A percentile compares a stretch with the other conserved stretches of the same genome.
These are phyloP conservation scores for Crithidia fasciculata DNA, from an alignment of 208 protist genomes.

Conservation along the genomic window DNA sequence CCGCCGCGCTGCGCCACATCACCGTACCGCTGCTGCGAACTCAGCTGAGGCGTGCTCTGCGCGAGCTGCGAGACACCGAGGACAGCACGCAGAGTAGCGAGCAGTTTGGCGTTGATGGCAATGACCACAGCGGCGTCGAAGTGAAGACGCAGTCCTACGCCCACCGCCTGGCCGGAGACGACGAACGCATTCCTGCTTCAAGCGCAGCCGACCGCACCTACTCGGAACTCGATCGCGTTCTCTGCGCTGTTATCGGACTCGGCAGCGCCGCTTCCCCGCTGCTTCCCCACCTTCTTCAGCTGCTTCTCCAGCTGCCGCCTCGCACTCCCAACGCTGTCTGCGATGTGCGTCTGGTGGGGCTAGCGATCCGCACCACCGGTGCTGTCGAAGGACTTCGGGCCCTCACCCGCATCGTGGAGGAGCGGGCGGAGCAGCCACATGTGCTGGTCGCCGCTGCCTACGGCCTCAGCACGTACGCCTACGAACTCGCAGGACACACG, in stretches of 20 bases:
- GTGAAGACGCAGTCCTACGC: too few species aligned
- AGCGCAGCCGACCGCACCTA: too few species aligned
- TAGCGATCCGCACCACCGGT: slow-evolving; percentile 65
- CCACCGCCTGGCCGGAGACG: not conserved
- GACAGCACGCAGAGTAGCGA: not conserved
- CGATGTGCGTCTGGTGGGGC: slow-evolving; percentile 45
- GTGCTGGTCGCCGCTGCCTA: slow-evolving; percentile 27
- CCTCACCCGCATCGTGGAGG: slow-evolving; percentile 26
- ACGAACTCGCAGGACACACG: slow-evolving; percentile 64
- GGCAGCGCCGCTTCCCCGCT: slow-evolving; percentile 41
- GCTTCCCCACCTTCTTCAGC: slow-evolving; percentile 43
- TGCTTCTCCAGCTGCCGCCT: slow-evolving; percentile 43
- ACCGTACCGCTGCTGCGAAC: slow-evolving; percentile 52
- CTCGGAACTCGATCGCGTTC: slow-evolving; percentile 22
- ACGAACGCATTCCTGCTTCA: too few species aligned
- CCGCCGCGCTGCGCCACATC: slow-evolving; percentile 37
- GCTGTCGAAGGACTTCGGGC: slow-evolving; percentile 56
- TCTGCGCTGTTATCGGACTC: slow-evolving; percentile 69
- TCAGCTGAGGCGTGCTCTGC: slow-evolving; percentile 22
- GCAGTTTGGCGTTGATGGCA: too few species aligned
- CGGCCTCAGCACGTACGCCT: slow-evolving; percentile 31
- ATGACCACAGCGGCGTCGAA: too few species aligned
- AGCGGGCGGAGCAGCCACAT: slow-evolving; percentile 12
- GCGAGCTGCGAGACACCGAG: not conserved
- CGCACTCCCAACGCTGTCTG: slow-evolving; percentile 27